Conservation (phyloP, 257 asterid species). For the Linderniella brevidens region DNA sequence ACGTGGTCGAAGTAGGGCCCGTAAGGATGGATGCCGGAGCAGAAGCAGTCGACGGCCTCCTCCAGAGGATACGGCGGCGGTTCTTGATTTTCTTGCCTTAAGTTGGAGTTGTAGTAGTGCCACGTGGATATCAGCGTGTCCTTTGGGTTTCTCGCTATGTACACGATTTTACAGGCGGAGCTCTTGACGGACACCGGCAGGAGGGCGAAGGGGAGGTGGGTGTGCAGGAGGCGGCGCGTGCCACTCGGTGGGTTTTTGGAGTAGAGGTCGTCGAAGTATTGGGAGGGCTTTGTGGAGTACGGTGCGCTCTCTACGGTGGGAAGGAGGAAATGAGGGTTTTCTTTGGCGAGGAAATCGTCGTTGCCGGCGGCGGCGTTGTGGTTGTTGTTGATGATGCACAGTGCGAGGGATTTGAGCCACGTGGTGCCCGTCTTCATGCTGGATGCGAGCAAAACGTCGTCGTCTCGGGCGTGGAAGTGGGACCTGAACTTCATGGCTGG, state of each 20-base stretch:
- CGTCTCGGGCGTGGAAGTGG: conserved; percentile 15
- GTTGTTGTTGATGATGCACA: conserved; percentile 11
- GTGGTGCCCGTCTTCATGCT: conserved; percentile 30
- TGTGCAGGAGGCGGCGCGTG: conserved; percentile 18
- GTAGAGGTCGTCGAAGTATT: conserved; percentile 2
- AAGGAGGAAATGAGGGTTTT: conserved; percentile 20
- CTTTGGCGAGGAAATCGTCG: conserved; percentile 11
- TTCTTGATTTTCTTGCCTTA: conserved; percentile 6
- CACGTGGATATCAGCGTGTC: conserved; percentile 24
- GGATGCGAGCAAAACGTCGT: conserved; percentile 19
- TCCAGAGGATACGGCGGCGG: conserved; percentile 18
- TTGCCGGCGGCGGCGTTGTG: no score
- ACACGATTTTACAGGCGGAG: conserved; percentile 19
- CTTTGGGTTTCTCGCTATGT: conserved; percentile 23
- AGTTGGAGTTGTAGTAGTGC: conserved; percentile 17
- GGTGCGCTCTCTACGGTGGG: conserved; percentile 18
- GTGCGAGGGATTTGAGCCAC: conserved; percentile 26
- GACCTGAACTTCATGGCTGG: conserved; percentile 17
- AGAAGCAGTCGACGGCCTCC: conserved; percentile 15
- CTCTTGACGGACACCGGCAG: conserved; percentile 17
- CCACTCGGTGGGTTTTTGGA: not conserved
- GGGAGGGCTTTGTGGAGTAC: conserved; percentile 10
- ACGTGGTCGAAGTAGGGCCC: conserved; percentile 16
- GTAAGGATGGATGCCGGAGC: no score
- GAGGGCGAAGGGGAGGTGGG: conserved; percentile 16